Base-by-base conservation (phyloP, 2,329 filamentous ascomycete genomes). In the Apiospora marii region DNA sequence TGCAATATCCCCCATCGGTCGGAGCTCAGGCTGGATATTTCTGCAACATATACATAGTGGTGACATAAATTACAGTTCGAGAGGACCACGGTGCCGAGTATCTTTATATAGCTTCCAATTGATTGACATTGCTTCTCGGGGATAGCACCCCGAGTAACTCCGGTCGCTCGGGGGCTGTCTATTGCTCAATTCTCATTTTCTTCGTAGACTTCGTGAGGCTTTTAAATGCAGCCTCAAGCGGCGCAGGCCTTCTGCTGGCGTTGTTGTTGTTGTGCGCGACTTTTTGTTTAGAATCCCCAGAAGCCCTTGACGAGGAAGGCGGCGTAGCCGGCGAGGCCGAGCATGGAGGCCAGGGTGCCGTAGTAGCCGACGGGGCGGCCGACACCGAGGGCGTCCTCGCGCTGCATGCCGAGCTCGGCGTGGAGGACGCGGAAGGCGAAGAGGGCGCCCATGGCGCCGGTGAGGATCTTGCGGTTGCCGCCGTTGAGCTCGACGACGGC, bases 401-500 rank as follows among this genome's bases (percentile, higher is more conserved):
- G 58, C 43, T 75, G 71, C 41, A 75, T 69, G 16, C 79, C 80
- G 30, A 79, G 69, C 72, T 81, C 80, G 46, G 74, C 75, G 68
- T 82, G 80, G 14, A 78, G 41, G 64, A 81, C 72, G 61, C 80
- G 74, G 46, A 79, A 76, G 10, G 74, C 73, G n/a, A 82, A 72
- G 53, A 82, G 74, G 7, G 73, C 74, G 67, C 74, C 74, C 67
- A 81, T 73, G 34, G 74, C 74, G n/a, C 71, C 67, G 12, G 77
- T 76, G 22, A 81, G 73, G 19, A 70, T 67, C 67, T 73, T 76
- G 51, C 76, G 77, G 74, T 76, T 77, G 19, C 75, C 80, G 61
- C 80, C 80, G 71, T 82, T 82, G 46, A 82, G 75, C 75, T 81
- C 80, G 51, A 76, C 80, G 24, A 79, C 72, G 24, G 78, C 78